Base-by-base conservation (phyloP, 2,329 filamentous ascomycete genomes). In the Colletotrichum eleusines region DNA sequence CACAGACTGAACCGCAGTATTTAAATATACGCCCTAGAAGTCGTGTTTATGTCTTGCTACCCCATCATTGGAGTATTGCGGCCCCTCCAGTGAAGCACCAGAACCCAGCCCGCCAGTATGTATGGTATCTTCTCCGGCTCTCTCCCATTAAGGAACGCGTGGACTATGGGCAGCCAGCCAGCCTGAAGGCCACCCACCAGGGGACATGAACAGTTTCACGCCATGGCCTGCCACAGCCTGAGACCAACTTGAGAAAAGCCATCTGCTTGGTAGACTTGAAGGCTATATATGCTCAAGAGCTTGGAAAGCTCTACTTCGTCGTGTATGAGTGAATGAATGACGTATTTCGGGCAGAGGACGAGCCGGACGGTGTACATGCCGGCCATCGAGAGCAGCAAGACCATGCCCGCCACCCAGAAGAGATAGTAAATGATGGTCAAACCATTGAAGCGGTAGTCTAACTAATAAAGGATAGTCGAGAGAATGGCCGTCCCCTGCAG, bases 371-470 rank as follows among this genome's bases (percentile, higher is more conserved):
- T 54, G 68, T 81, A 84, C 23, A 79, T 28, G 42, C 72, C 40
- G 5, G 80, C 69, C 44, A 76, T 74, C 3, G 77, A 16, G 2
- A 75, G 57, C 1, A 82, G 76, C 1, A 81, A 72, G 1, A 76
- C 74, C 8, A 83, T 79, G 6, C 77, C 79, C 58, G 80, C 77
- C 26, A 81, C 76, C 79, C 80, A 84, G 35, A 82, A 75, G 46
- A 83, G 77, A 50, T 78, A 76, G 20, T 80, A 77, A 46, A 84
- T 76, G 28, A 77, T 78, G 20, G 70, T 67, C 3, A 83, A 74
- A 5, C 80, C 81, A 1, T 70, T 65, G 73, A 84, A 84, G 71
- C 82, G 81, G 69, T 84, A 84, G 69, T 80, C 75, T 1, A 82
- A 73, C 55, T 79, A 77, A 67, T 80, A 76, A 1, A 83, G 76